Evolutionary conservation across 2,329 filamentous ascomycete species (phyloP).

Genomic region (Kalaharituber pfeilii): DNA sequence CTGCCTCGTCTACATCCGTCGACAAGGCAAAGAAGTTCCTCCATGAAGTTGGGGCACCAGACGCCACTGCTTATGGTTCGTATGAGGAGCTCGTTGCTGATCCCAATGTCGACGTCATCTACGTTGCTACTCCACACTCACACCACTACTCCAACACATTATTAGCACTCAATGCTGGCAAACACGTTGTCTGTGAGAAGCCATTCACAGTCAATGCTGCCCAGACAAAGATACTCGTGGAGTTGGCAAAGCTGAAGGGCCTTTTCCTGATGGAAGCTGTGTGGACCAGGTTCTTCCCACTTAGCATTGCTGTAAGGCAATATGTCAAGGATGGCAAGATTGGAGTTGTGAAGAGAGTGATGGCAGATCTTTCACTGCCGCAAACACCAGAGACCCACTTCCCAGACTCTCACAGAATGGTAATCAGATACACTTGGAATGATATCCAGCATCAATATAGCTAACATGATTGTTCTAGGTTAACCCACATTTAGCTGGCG

Average conservation of each 20-base stretch:
- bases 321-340: constrained; percentile 39
- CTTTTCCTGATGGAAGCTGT: constrained; percentile 73
- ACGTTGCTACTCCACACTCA: constrained; percentile 77
- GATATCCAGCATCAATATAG: background rate
- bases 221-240: constrained; percentile 55
- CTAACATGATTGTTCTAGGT: constrained; percentile 31
- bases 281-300: constrained; percentile 77
- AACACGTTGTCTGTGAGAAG: constrained; percentile 84
- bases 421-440: background rate
- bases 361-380: constrained; percentile 45
- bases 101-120: constrained; percentile 65
- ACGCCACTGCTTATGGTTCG: constrained; percentile 56
- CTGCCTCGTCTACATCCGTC: constrained; percentile 58
- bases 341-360: constrained; percentile 44
- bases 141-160: constrained; percentile 86
- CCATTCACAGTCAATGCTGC: constrained; percentile 68
- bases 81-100: constrained; percentile 70
- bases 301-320: constrained; percentile 58
- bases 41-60: constrained; percentile 48
- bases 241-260: constrained; percentile 53
- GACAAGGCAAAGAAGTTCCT: constrained; percentile 57
- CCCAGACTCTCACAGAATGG: constrained; percentile 49
- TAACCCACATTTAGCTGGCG: constrained; percentile 66
- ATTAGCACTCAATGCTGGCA: constrained; percentile 66
- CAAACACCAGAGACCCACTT: constrained; percentile 41